Percentiles rank a stretch among this genome's conserved stretches.
phyloP scores from a whole-genome alignment of 2,329 filamentous ascomycete species.

The Verticillium longisporum region DNA sequence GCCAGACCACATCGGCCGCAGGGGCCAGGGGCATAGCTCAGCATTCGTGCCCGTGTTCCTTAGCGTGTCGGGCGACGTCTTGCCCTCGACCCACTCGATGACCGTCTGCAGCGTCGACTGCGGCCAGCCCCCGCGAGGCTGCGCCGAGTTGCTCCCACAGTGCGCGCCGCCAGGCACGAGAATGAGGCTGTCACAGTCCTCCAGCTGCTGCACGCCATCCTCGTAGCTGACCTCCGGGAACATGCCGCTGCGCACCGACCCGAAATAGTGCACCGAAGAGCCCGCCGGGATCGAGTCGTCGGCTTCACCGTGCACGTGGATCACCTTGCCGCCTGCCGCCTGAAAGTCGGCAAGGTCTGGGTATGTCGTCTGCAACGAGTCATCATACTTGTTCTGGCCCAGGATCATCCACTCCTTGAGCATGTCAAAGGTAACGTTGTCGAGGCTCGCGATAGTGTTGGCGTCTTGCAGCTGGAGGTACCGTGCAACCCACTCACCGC shows the following conservation, averaged over 20 bases:
- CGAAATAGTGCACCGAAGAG: slow-evolving; percentile 47
- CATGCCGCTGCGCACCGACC: slow-evolving; percentile 44
- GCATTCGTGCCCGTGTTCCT: slow-evolving; percentile 31
- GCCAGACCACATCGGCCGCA: slow-evolving; percentile 29
- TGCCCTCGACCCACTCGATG: slow-evolving; percentile 47
- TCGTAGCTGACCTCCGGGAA: slow-evolving; percentile 30
- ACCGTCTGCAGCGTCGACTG: slow-evolving; percentile 36
- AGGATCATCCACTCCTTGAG: slow-evolving; percentile 43
- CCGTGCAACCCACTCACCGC: slow-evolving; percentile 29
- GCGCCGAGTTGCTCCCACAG: slow-evolving; percentile 36
- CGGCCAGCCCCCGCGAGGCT: slow-evolving; percentile 32
- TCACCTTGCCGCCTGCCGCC: slow-evolving; percentile 42
- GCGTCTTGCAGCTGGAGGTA: slow-evolving; percentile 30
- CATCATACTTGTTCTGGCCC: slow-evolving; percentile 38
- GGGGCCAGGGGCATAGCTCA: slow-evolving; percentile 33
- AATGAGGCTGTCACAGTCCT: slow-evolving; percentile 22
- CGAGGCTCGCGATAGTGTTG: slow-evolving; percentile 28
- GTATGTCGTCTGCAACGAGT: slow-evolving; percentile 46
- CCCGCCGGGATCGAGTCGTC: slow-evolving; percentile 45
- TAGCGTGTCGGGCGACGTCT: slow-evolving; percentile 32
- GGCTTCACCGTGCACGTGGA: slow-evolving; percentile 53
- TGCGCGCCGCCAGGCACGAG: slow-evolving; percentile 43
- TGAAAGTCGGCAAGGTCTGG: slow-evolving; percentile 46
- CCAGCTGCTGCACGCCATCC: slow-evolving; percentile 2
- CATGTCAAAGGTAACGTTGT: slow-evolving; percentile 44